These are phyloP conservation scores for Neurospora tetraspora DNA, from an alignment of 495 filamentous ascomycete species.

Conservation along the genomic window DNA sequence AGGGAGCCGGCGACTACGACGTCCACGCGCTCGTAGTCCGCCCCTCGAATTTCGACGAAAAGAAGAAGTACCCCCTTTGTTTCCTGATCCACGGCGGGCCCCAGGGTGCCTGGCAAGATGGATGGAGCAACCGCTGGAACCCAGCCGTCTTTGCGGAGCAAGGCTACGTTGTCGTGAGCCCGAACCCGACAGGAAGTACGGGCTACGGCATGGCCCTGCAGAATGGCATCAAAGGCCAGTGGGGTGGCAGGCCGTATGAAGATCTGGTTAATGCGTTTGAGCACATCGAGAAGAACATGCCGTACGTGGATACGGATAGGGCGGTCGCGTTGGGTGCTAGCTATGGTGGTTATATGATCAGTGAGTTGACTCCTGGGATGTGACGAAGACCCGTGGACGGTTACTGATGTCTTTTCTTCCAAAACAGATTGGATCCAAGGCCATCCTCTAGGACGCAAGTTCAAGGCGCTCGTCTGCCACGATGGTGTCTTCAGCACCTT, in stretches of 20 bases:
- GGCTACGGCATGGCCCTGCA: slow-evolving; percentile 75
- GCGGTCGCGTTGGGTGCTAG: slow-evolving; percentile 76
- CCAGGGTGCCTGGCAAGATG: slow-evolving; percentile 73
- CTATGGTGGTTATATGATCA: slow-evolving; percentile 86
- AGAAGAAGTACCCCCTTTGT: slow-evolving; percentile 69
- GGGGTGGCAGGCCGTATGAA: slow-evolving; percentile 72
- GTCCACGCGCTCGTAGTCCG: slow-evolving; percentile 76
- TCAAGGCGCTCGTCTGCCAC: slow-evolving; percentile 85
- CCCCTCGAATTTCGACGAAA: slow-evolving; percentile 64
- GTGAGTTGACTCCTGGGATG: slow-evolving; percentile 16
- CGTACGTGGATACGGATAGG: slow-evolving; percentile 65
- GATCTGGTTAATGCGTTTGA: slow-evolving; percentile 76
- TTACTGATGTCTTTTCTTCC: slow-evolving; percentile 5
- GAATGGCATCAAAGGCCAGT: slow-evolving; percentile 63
- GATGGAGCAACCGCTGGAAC: slow-evolving; percentile 87
- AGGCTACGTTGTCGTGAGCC: slow-evolving; percentile 78
- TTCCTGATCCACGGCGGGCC: slow-evolving; percentile 86
- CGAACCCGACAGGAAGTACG: slow-evolving; percentile 81
- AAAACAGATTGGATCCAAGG: slow-evolving; percentile 59
- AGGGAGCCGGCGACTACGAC: slow-evolving; percentile 37
- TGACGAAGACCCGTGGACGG: not conserved
- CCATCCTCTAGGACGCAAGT: slow-evolving; percentile 59
- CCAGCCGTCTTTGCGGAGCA: slow-evolving; percentile 85
- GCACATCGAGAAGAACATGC: slow-evolving; percentile 58
- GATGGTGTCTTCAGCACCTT: slow-evolving; percentile 81